Evolutionary conservation across 768 basidiomycete genomes (phyloP).

Genomic region (Fistulinella prunicolor): DNA sequence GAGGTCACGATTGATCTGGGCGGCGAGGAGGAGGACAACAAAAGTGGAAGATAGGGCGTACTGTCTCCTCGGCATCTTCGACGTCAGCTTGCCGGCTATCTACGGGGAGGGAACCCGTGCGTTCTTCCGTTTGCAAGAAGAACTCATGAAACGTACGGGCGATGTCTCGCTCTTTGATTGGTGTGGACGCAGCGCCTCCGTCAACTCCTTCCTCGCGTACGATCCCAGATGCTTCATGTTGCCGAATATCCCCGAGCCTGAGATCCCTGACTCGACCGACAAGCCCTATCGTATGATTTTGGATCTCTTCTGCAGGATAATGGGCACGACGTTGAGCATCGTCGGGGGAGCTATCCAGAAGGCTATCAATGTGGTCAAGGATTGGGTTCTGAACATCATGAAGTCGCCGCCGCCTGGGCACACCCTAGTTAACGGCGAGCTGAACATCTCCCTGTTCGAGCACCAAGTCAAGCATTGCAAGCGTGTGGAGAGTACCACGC

Average conservation of each 20-base stretch:
- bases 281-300: no score
- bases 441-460: constrained; percentile 23
- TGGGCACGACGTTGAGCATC: constrained; percentile 8
- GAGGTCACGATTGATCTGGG: constrained; percentile 25
- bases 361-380: no score
- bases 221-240: constrained; percentile 16
- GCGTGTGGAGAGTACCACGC: not conserved
- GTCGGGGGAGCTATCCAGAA: constrained; percentile 1
- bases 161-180: constrained; percentile 27
- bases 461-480: constrained; percentile 15
- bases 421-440: constrained; percentile 21
- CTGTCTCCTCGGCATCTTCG: constrained; percentile 30
- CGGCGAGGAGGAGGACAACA: constrained; percentile 25
- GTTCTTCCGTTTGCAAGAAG: constrained; percentile 28
- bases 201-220: constrained; percentile 24
- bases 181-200: constrained; percentile 17
- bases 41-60: constrained; percentile 31
- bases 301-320: constrained; percentile 8
- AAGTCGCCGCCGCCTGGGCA: constrained; percentile 17
- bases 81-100: constrained; percentile 23
- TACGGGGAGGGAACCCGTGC: constrained; percentile 30
- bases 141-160: constrained; percentile 26
- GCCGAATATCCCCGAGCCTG: constrained; percentile 1
- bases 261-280: constrained; percentile 5
- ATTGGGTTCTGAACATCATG: constrained; percentile 5